Conservation (phyloP, 2,329 filamentous ascomycete species). For the Exophiala bonariae region DNA sequence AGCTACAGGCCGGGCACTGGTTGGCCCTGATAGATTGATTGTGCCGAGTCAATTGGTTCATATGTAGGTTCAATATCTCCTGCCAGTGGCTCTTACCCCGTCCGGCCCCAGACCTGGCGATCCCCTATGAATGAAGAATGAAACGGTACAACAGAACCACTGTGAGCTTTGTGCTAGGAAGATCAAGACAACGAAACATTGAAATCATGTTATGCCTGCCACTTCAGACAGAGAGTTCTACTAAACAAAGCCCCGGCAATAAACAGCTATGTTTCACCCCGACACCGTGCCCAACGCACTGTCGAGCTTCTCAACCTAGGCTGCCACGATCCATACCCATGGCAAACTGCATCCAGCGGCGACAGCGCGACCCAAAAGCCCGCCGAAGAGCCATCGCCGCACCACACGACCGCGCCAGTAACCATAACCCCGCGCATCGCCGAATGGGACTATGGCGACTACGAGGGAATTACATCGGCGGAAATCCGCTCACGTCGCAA, state of each 20-base stretch:
- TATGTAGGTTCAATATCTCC: slow-evolving; percentile 58
- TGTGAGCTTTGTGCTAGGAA: too few relatives aligned
- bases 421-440: slow-evolving; percentile 71
- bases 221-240: too few relatives aligned
- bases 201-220: too few relatives aligned
- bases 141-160: too few relatives aligned
- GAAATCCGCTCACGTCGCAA: slow-evolving; percentile 64
- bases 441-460: slow-evolving; percentile 87
- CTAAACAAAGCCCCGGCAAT: too few relatives aligned
- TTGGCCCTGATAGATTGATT: slow-evolving; percentile 81
- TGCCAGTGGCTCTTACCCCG: slow-evolving; percentile 5
- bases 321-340: slow-evolving; percentile 68
- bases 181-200: too few relatives aligned
- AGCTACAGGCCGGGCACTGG: slow-evolving; percentile 78
- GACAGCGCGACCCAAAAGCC: slow-evolving; percentile 8
- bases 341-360: slow-evolving; percentile 52
- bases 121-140: too few relatives aligned
- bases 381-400: slow-evolving; percentile 33
- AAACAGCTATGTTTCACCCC: slow-evolving; percentile 76
- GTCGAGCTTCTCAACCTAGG: slow-evolving; percentile 82
- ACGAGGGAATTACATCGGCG: slow-evolving; percentile 75
- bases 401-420: slow-evolving; percentile 60
- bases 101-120: slow-evolving; percentile 8
- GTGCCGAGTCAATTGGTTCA: slow-evolving; percentile 78
- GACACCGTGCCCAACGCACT: slow-evolving; percentile 81